A percentile compares a stretch with the other conserved stretches of the same genome.
Evolutionary conservation across 1,284 basidiomycete genomes (phyloP).

Genomic region (Melampsora americana): DNA sequence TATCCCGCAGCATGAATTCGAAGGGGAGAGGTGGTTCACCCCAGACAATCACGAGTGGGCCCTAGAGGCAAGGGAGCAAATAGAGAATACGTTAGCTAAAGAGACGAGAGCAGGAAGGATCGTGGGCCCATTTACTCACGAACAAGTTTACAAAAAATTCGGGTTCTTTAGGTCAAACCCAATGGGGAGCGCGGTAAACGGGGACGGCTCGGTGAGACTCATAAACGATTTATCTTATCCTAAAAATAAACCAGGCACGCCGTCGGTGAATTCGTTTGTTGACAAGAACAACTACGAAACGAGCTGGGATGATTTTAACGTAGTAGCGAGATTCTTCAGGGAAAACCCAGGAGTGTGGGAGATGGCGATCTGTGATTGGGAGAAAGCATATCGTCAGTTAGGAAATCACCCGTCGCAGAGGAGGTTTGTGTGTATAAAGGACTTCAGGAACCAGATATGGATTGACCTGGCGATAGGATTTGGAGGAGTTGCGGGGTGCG

Average conservation of each 20-base stretch:
- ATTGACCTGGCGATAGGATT: not conserved
- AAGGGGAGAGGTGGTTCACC: not conserved
- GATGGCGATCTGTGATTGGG: too few relatives aligned
- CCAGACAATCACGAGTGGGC: too few relatives aligned
- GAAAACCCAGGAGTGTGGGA: too few relatives aligned
- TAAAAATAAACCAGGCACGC: not conserved
- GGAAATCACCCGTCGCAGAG: not conserved
- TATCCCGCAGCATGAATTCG: not conserved
- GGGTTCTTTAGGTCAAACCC: conserved; percentile 3
- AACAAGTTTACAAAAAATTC: not conserved
- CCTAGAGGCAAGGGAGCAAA: not conserved
- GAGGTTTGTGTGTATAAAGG: not conserved
- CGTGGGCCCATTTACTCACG: conserved; percentile 9
- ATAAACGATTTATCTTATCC: not conserved
- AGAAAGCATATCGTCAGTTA: too few relatives aligned
- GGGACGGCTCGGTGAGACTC: not conserved
- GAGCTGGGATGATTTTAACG: too few relatives aligned
- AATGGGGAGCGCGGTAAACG: not conserved
- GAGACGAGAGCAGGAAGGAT: not conserved
- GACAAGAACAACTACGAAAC: too few relatives aligned
- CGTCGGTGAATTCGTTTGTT: too few relatives aligned
- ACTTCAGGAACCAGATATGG: not conserved
- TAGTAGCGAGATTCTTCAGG: too few relatives aligned
- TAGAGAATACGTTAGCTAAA: not conserved
- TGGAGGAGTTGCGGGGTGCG: not conserved